Evolutionary conservation across 176 grass and related monocot species (phyloP), one percentile per base, ranked within the genome.

Genomic region (Juncus effusus): DNA sequence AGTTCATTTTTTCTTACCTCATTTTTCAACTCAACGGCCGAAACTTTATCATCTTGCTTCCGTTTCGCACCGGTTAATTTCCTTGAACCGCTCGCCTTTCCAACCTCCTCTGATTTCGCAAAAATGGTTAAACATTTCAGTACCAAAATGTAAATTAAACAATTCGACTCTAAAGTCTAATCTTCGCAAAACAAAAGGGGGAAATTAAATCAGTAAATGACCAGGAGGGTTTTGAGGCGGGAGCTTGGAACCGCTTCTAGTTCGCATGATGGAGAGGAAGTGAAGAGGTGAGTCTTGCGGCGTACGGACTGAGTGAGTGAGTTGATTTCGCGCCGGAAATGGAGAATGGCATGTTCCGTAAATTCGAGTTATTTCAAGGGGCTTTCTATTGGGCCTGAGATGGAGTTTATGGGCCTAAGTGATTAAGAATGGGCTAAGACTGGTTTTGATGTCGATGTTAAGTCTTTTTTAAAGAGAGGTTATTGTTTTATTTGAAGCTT

Each of bases 171-270:
- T 47, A 5, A 47, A 9, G 0, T 47, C 6, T 47, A 5, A 47
- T 47, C 9, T 47, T 56, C n/a, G 37, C 49, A 44, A 10, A 38
- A 39, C 13, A 54, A 11, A 7, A 16, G 5, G 13, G 4, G 19
- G 58, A 45, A 3, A 28, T 28, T 28, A 28, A 28, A 28, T 28
- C 0, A 28, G 19, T 28, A 70, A 14, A 57, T 11, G 12, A 85
- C 82, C 78, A 4, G 85, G 69, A 12, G 74, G 61, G 3, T 59
- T 5, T 4, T 63, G 50, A 13, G 41, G 45, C 11, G 61, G 65
- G 11, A 59, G 71, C 14, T 76, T 65, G 61, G 74, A 75, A 50
- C 70, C 64, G 70, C 59, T 78, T 74, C 90, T 78, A 13, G 82
- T 89, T 62, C 83, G 69, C 85, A 89, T 83, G 40, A 13, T 5